These are phyloP conservation scores for Dispira simplex DNA, from an alignment of 192 early-diverging fungal genomes.

Conservation along the genomic window DNA sequence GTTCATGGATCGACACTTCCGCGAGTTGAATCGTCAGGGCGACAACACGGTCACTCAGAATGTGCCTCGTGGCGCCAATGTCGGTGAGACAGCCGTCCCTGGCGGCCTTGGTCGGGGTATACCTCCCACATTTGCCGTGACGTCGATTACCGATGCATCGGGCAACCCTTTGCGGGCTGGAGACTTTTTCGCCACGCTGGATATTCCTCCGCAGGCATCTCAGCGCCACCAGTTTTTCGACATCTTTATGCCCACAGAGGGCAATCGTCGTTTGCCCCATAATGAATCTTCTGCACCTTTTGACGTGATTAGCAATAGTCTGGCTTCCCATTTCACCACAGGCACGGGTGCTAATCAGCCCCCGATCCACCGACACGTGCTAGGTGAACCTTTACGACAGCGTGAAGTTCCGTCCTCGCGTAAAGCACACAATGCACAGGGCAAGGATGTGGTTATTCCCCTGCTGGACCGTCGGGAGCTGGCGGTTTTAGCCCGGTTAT, in stretches of 20 bases:
- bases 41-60: constrained; percentile 2
- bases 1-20: constrained; percentile 47
- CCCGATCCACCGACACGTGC: neutral
- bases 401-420: no score
- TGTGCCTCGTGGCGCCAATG: constrained; percentile 2
- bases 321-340: neutral
- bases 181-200: neutral
- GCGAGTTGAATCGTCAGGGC: constrained; percentile 36
- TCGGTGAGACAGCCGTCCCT: constrained; percentile 6
- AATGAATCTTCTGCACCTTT: neutral
- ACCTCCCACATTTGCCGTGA: neutral
- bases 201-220: neutral
- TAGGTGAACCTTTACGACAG: no score
- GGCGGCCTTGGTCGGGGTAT: neutral
- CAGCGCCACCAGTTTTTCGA: neutral
- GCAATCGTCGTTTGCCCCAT: neutral
- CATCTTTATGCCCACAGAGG: neutral
- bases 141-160: neutral
- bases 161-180: neutral
- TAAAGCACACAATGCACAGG: neutral
- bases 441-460: neutral
- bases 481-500: constrained; percentile 66
- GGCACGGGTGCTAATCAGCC: neutral
- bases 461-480: constrained; percentile 71
- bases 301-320: neutral